These are phyloP conservation scores for Trichoderma citrinoviride DNA, from an alignment of 2,329 filamentous ascomycete species.

Conservation along the genomic window DNA sequence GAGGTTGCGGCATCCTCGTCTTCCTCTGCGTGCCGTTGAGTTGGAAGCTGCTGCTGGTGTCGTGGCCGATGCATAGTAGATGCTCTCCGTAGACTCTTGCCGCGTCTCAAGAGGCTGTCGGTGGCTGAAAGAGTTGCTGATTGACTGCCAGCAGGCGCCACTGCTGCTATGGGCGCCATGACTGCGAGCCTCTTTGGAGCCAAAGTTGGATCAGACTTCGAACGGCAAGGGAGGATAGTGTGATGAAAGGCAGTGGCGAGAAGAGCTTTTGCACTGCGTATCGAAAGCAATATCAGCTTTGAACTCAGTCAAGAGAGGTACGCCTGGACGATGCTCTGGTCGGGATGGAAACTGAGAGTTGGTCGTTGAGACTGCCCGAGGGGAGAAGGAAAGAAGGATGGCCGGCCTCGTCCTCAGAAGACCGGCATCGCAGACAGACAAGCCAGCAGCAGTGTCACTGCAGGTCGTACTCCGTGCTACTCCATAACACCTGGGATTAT, in stretches of 20 bases:
- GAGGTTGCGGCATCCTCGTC: constrained; percentile 16
- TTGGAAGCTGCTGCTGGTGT: not conserved
- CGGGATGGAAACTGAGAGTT: not conserved
- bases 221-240: not conserved
- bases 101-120: not conserved
- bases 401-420: not conserved
- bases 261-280: not conserved
- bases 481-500: too few species aligned
- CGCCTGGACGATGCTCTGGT: not conserved
- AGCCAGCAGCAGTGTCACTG: too few species aligned
- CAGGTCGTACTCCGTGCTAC: not conserved
- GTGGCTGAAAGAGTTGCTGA: not conserved
- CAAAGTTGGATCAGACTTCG: not conserved
- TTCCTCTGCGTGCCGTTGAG: constrained; percentile 5
- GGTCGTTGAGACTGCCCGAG: not conserved
- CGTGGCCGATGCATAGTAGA: constrained; percentile 16
- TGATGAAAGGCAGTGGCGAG: not conserved
- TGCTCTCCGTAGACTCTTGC: constrained; percentile 11
- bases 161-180: constrained; percentile 9
- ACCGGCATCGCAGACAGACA: constrained; percentile 3
- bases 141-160: not conserved
- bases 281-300: not conserved
- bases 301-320: not conserved
- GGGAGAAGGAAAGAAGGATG: not conserved
- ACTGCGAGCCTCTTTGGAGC: not conserved